A percentile compares a stretch with the other conserved stretches of the same genome.
These are phyloP conservation scores for Circinella umbellata DNA, from an alignment of 371 early-diverging fungal species.

Conservation along the genomic window DNA sequence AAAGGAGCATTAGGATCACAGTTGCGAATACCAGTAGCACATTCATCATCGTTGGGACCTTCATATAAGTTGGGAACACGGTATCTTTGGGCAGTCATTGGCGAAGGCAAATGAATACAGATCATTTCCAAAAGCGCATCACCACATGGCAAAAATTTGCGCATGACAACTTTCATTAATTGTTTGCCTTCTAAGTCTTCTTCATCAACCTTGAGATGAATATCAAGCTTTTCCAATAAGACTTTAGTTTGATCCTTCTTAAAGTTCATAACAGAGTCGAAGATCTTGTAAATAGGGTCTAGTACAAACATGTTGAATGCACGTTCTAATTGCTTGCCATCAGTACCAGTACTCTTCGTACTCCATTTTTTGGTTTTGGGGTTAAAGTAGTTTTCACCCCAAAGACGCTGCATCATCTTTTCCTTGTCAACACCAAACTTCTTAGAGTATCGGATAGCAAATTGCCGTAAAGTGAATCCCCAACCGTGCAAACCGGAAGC, in stretches of 20 bases:
- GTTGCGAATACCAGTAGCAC: slow-evolving; percentile 84
- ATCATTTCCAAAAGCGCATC: slow-evolving; percentile 99
- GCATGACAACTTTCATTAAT: slow-evolving; percentile 97
- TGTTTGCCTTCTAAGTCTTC: slow-evolving; percentile 91
- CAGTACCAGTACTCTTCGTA: slow-evolving; percentile 71
- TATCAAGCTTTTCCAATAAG: slow-evolving; percentile 88
- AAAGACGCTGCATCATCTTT: slow-evolving; percentile 93
- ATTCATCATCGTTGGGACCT: slow-evolving; percentile 97
- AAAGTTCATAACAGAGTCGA: slow-evolving; percentile 94
- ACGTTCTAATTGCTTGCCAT: slow-evolving; percentile 86
- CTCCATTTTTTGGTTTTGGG: slow-evolving; percentile 95
- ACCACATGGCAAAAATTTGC: slow-evolving; percentile 98
- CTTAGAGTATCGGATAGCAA: slow-evolving; percentile 95
- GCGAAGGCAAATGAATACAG: slow-evolving; percentile 97
- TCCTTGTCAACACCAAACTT: slow-evolving; percentile 93
- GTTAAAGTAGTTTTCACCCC: slow-evolving; percentile 98
- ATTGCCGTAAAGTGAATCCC: slow-evolving; percentile 99
- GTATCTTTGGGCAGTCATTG: slow-evolving; percentile 93
- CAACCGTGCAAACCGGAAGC: slow-evolving; percentile 99
- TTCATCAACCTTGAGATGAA: slow-evolving; percentile 84
- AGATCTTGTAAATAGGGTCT: slow-evolving; percentile 98
- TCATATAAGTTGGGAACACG: slow-evolving; percentile 95
- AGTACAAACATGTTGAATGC: slow-evolving; percentile 98
- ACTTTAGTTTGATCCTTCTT: slow-evolving; percentile 85
- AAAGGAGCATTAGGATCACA: slow-evolving; percentile 96